These are phyloP conservation scores for Aspergillus sp. DNA, from an alignment of 2,329 filamentous ascomycete genomes.

Conservation along the genomic window DNA sequence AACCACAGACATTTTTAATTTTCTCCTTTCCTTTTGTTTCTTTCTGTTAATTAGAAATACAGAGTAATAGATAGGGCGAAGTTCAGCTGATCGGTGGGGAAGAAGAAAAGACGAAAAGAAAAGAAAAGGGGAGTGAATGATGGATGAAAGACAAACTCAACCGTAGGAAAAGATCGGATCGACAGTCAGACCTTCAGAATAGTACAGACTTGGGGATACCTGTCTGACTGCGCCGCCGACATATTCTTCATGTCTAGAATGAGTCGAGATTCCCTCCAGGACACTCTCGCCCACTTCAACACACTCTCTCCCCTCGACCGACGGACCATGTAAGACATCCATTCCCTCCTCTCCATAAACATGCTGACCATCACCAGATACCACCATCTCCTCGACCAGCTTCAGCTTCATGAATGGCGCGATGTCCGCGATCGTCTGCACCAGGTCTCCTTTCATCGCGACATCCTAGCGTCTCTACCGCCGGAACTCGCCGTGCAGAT, in stretches of 20 bases:
- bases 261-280: not conserved
- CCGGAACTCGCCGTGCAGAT: constrained; percentile 32
- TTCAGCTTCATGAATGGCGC: constrained; percentile 32
- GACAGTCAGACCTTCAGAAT: no score
- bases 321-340: constrained; percentile 7
- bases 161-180: not conserved
- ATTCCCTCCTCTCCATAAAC: not conserved
- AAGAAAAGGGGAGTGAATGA: constrained; percentile 3
- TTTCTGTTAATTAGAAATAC: not conserved
- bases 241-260: not conserved
- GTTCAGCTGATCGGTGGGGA: not conserved
- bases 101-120: constrained; percentile 5
- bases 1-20: constrained; percentile 15
- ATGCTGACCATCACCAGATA: constrained; percentile 18
- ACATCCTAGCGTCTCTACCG: constrained; percentile 34
- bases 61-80: not conserved
- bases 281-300: constrained; percentile 5
- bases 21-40: constrained; percentile 1
- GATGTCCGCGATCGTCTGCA: constrained; percentile 23
- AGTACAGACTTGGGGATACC: no score
- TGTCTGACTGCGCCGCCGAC: no score
- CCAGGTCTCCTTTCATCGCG: constrained; percentile 25
- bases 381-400: constrained; percentile 25
- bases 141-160: not conserved
- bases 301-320: constrained; percentile 2